Evolutionary conservation across 306 rosid genomes (phyloP).

Genomic region (Cicer chorassanicum): DNA sequence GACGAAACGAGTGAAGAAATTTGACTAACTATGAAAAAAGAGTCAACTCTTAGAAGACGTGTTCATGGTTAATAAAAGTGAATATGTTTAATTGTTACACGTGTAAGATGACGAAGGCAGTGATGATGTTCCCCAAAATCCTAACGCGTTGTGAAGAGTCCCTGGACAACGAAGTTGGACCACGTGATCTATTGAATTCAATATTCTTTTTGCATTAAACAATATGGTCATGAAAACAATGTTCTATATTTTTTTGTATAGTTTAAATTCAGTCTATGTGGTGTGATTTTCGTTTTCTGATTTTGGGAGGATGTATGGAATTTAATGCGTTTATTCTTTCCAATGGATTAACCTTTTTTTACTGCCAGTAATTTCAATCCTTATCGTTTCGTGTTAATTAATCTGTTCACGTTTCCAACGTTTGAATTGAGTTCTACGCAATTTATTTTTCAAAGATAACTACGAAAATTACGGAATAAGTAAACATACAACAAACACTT

Average conservation of each 20-base stretch:
- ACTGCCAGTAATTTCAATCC: no score
- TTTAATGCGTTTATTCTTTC: background rate
- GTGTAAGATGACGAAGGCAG: background rate
- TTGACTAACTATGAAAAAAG: background rate
- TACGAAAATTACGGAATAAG: no score
- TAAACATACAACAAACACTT: no score
- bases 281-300: background rate
- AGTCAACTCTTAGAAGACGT: conserved; percentile 12
- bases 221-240: background rate
- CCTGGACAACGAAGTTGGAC: background rate
- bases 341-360: no score
- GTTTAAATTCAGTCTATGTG: background rate
- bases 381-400: no score
- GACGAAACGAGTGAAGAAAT: conserved; percentile 11
- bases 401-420: no score
- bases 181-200: background rate
- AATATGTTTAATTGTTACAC: background rate
- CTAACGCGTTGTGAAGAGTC: conserved; percentile 28
- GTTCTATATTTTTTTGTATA: background rate
- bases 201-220: background rate
- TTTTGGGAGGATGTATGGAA: background rate
- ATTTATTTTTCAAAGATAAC: no score
- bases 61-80: background rate
- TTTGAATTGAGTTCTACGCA: no score
- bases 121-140: background rate